phyloP scores from a whole-genome alignment of 73 alveolate genomes.

The Paramecium primaurelia region DNA sequence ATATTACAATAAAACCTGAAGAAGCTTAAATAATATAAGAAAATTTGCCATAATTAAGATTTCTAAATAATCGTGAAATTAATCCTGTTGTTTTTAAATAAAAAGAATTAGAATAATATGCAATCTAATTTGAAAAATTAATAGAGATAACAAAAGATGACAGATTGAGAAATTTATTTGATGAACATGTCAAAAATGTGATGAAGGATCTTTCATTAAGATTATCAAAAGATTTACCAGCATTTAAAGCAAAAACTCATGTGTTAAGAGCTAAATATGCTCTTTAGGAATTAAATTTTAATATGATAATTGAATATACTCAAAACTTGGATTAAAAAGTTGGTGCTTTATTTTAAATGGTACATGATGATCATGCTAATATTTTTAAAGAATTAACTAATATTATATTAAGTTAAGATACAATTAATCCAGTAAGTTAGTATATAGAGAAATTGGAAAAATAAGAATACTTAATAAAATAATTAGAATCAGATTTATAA shows the following conservation, averaged over 20 bases:
- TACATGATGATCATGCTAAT: slow-evolving; percentile 62
- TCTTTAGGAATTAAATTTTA: slow-evolving; percentile 46
- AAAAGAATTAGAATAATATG: slow-evolving; percentile 76
- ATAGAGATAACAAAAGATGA: slow-evolving; percentile 71
- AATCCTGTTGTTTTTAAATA: slow-evolving; percentile 33
- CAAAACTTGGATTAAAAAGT: slow-evolving; percentile 28
- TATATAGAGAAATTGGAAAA: slow-evolving; percentile 9
- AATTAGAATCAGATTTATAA: slow-evolving; percentile 27
- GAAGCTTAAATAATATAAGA: neutral
- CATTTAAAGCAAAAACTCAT: slow-evolving; percentile 12
- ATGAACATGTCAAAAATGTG: slow-evolving; percentile 67
- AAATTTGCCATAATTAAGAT: neutral
- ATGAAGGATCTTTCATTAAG: slow-evolving; percentile 68
- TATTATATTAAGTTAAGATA: neutral
- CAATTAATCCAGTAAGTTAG: neutral
- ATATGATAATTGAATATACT: slow-evolving; percentile 44
- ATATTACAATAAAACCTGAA: neutral
- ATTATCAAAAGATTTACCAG: slow-evolving; percentile 13
- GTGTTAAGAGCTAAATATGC: slow-evolving; percentile 52
- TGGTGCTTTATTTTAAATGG: neutral
- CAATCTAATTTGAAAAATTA: slow-evolving; percentile 72
- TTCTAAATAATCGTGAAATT: neutral
- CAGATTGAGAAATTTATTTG: slow-evolving; percentile 74
- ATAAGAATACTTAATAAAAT: slow-evolving; percentile 38
- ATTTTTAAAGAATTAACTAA: slow-evolving; percentile 58